Evolutionary conservation across 129 eudicot genomes (phyloP), one percentile per base, ranked within the genome.

Genomic region (Smallanthus sonchifolius): DNA sequence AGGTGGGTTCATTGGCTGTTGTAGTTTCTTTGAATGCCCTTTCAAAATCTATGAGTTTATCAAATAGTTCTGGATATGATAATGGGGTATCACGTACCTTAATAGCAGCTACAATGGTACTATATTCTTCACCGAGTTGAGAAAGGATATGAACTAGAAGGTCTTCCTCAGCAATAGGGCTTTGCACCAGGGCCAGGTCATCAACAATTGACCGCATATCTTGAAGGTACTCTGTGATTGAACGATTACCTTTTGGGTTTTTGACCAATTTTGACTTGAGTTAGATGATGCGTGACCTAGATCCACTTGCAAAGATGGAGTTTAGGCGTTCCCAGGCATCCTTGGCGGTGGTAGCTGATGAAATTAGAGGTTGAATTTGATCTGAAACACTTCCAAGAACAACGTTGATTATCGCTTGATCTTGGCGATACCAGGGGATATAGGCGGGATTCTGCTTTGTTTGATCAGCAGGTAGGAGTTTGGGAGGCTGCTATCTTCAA

Each of bases 231-330:
- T 40, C 71, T 5, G 52, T 32, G 9, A 67, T 43, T 3, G 57
- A 67, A 24, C 37, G 73, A 0, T 55, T 19, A 32, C 57, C 73
- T 67, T 48, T 67, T 5, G 72, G 72, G 43, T 40, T 67, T 44
- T 67, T 48, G 17, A 42, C 51, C 30, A 67, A 56, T 43, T 38
- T 45, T 2, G 52, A 45, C 73, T 67, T 37, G 73, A 67, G 15
- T 7, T 32, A 61, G 67, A 61, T 43, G 48, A 43, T 10, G 7
- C 48, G 13, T 7, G n/a, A n/a, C n/a, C n/a, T n/a, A n/a, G n/a
- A n/a, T n/a, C n/a, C n/a, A n/a, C n/a, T 43, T 3, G 48, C 48
- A 10, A 61, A 61, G 7, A 40, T 61, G 8, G 67, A 15, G 11
- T 61, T 61, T 17, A 32, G 67, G 10, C 42, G n/a, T 32, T 61